phyloP scores from a whole-genome alignment of 257 asterid genomes.

The Eustoma russellianum region DNA sequence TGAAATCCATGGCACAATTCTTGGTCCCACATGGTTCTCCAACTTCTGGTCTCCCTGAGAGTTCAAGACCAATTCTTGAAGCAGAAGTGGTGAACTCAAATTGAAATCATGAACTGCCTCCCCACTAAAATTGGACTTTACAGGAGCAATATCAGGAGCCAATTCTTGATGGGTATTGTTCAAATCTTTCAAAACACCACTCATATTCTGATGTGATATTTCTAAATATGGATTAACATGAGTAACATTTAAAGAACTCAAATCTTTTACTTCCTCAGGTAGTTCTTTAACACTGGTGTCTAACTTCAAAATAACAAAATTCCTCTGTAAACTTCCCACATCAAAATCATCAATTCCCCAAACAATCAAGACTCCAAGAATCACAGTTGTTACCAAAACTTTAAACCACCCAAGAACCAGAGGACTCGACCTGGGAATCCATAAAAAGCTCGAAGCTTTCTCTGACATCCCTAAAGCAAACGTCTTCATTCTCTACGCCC shows the following conservation, averaged over 20 bases:
- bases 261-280: conserved; percentile 21
- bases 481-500: conserved; percentile 1
- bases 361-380: conserved; percentile 47
- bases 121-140: conserved; percentile 9
- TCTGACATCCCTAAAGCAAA: conserved; percentile 34
- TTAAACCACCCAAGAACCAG: conserved; percentile 54
- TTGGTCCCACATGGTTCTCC: conserved; percentile 9
- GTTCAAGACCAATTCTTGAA: conserved; percentile 8
- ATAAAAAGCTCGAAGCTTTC: conserved; percentile 37
- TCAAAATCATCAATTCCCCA: conserved; percentile 41
- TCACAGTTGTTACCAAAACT: conserved; percentile 33
- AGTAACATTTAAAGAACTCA: conserved; percentile 21
- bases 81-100: conserved; percentile 19
- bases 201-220: conserved; percentile 17
- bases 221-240: conserved; percentile 9
- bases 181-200: conserved; percentile 19
- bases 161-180: conserved; percentile 16
- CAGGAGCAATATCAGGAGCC: conserved; percentile 14
- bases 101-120: conserved; percentile 15
- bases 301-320: conserved; percentile 29
- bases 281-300: conserved; percentile 12
- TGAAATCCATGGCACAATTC: conserved; percentile 48
- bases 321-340: conserved; percentile 21
- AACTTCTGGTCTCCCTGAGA: background rate
- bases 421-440: conserved; percentile 44